Base-by-base conservation (phyloP, 202 grass and related monocot species). In the Eragrostis tef region DNA sequence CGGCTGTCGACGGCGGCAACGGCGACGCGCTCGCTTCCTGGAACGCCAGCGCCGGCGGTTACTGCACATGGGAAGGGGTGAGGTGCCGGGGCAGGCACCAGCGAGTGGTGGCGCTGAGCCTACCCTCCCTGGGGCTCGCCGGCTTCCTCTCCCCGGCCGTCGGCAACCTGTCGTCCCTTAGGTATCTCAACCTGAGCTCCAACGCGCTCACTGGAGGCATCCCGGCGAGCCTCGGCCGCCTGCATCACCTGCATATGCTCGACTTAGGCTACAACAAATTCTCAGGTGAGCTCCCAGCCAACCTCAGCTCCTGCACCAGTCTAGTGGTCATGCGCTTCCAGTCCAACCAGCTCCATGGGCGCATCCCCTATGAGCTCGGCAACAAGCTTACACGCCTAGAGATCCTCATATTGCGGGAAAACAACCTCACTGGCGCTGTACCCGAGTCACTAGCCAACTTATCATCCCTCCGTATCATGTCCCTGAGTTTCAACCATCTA, bases 31-130 rank as follows among this genome's bases (percentile, higher is more conserved):
- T 68, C 0, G 11, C 60, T 1, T 52, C 59, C 1, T 66, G 61
- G 76, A 79, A 52, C 19, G 51, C 3, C 4, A 7, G 0, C 20
- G 41, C 3, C 1, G 20, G 11, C 11, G 11, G 11, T 0, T 45
- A 46, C 16, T 80, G 64, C 61, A 11, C 26, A 8, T 86, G 87
- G 87, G 50, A 61, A 31, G 87, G 87, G 2, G 77, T 89, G 47
- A 31, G 7, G 9, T 89, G 87, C 62, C 42, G 22, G 13, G 4
- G 17, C 36, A 12, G 15, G 6, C 13, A 14, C 20, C 66, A 9
- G 3, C 49, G 60, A 25, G 83, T 86, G 7, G 47, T 61, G 10
- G 77, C 83, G 27, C 57, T 89, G 15, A 73, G 63, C 17, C 58
- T 89, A 13, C 3, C 34, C 1, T 22, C 44, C 6, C 0, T 3